These are phyloP conservation scores for Herpetomonas tarakana DNA, from an alignment of 208 protist species.

Conservation along the genomic window DNA sequence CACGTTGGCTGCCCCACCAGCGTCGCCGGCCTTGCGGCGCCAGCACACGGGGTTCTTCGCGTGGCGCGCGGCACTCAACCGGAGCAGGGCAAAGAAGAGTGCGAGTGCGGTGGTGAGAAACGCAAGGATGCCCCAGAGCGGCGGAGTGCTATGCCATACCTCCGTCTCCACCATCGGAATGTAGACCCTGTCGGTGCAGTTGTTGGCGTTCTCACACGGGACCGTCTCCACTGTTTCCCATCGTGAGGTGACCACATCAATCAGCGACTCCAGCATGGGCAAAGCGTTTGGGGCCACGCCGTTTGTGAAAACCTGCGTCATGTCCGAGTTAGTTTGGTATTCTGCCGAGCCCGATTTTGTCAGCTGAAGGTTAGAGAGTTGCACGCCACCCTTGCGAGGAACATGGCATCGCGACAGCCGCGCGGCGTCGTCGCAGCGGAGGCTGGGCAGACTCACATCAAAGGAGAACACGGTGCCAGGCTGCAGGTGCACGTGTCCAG, in stretches of 20 bases:
- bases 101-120: background rate
- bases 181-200: background rate
- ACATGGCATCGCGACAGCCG: slow-evolving; percentile 18
- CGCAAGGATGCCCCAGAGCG: background rate
- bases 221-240: background rate
- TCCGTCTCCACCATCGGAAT: background rate
- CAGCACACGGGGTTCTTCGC: background rate
- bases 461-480: slow-evolving; percentile 2
- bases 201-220: too few relatives aligned
- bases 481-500: background rate
- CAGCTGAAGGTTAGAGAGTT: slow-evolving; percentile 15
- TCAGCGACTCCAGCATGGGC: background rate
- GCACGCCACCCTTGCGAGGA: slow-evolving; percentile 12
- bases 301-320: background rate
- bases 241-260: background rate
- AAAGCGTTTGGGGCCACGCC: background rate
- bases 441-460: slow-evolving; percentile 17
- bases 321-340: too few relatives aligned
- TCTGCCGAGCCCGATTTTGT: too few relatives aligned
- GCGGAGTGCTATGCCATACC: background rate
- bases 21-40: background rate
- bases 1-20: background rate
- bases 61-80: background rate
- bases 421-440: slow-evolving; percentile 16
- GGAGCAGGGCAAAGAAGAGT: background rate